A percentile compares a stretch with the other conserved stretches of the same genome.
Evolutionary conservation across 208 protist genomes (phyloP).

Genomic region (Entamoeba histolytica): DNA sequence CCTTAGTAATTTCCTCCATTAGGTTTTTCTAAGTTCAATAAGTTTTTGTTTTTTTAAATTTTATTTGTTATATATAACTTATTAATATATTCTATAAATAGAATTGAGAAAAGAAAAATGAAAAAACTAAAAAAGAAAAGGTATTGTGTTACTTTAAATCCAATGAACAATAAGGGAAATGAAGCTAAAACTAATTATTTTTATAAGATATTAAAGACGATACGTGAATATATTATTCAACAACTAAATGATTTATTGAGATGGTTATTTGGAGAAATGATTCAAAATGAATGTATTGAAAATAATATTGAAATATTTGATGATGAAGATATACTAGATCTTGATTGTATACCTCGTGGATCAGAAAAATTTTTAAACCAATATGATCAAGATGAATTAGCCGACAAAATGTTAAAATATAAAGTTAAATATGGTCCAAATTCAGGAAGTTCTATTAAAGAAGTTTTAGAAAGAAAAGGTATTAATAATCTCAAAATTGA

Average conservation of each 20-base stretch:
- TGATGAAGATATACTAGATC: neutral
- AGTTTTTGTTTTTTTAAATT: too few relatives aligned
- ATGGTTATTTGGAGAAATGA: neutral
- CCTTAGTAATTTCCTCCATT: too few relatives aligned
- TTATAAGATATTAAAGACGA: too few relatives aligned
- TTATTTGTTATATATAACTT: too few relatives aligned
- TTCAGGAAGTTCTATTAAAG: neutral
- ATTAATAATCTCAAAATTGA: neutral
- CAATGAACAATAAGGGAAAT: too few relatives aligned
- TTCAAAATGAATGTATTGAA: neutral
- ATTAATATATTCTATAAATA: too few relatives aligned
- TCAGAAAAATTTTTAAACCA: neutral
- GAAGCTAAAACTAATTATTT: too few relatives aligned
- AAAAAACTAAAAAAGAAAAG: too few relatives aligned
- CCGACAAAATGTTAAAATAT: neutral
- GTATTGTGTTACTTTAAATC: too few relatives aligned
- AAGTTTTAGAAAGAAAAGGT: neutral
- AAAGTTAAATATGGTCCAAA: neutral
- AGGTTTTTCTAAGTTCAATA: too few relatives aligned
- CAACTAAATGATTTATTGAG: neutral
- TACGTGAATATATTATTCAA: too few relatives aligned
- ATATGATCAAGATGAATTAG: neutral
- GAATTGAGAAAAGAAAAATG: too few relatives aligned
- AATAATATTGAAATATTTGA: neutral
- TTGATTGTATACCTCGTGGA: neutral